phyloP scores from a whole-genome alignment of 768 basidiomycete genomes.

The Tricholoma sp. region DNA sequence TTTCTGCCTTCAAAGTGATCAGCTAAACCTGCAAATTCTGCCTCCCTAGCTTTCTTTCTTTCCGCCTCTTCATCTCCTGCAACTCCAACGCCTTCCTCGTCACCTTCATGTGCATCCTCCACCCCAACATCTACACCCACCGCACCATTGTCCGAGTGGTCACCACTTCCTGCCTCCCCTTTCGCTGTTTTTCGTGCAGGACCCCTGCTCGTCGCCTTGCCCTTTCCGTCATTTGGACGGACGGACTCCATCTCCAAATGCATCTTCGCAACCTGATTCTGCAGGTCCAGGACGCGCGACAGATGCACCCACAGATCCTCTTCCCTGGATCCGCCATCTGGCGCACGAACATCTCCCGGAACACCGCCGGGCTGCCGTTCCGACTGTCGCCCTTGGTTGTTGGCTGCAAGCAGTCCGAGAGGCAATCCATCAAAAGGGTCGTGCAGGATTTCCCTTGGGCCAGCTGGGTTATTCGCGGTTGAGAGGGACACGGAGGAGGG shows the following conservation, averaged over 20 bases:
- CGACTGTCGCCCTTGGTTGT: conserved; percentile 10
- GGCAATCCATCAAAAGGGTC: conserved; percentile 47
- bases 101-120: conserved; percentile 33
- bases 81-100: conserved; percentile 47
- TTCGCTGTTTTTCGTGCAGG: conserved; percentile 21
- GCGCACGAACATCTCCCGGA: conserved; percentile 4
- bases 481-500: not conserved
- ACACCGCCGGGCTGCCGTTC: conserved; percentile 6
- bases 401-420: conserved; percentile 31
- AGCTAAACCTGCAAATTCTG: conserved; percentile 63
- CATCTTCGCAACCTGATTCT: conserved; percentile 66
- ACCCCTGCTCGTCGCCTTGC: conserved; percentile 33
- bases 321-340: conserved; percentile 31
- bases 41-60: conserved; percentile 50
- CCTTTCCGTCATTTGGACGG: conserved; percentile 30
- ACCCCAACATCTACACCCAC: conserved; percentile 11
- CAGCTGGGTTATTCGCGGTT: conserved; percentile 4
- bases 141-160: conserved; percentile 5
- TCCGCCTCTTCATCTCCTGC: conserved; percentile 51
- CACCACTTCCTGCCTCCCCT: conserved; percentile 6
- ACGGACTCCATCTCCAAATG: conserved; percentile 74
- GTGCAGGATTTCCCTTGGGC: conserved; percentile 18
- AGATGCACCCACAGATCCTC: conserved; percentile 65
- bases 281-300: conserved; percentile 63
- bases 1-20: conserved; percentile 67